Evolutionary conservation across 108 stramenopile species (phyloP).

Genomic region (Cyclotella kingstonii): DNA sequence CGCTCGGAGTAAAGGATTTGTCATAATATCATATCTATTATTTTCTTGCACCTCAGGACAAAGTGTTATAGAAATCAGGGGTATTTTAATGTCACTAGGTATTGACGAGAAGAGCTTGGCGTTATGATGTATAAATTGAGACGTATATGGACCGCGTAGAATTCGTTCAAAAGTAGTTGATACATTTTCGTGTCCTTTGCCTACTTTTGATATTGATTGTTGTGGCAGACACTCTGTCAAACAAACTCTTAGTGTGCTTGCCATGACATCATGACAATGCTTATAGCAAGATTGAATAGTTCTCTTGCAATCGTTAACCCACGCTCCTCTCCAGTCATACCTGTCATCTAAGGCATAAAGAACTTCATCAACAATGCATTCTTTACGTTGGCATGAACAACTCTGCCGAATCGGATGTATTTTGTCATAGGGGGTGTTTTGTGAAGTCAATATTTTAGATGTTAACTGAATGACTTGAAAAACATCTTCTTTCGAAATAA

Average conservation of each 20-base stretch:
- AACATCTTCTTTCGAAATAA: too few relatives aligned
- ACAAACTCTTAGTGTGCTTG: slow-evolving; percentile 1
- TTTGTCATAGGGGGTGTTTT: neutral
- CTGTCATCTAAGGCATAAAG: neutral
- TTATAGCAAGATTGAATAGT: neutral
- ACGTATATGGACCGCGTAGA: neutral
- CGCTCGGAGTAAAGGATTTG: slow-evolving; percentile 23
- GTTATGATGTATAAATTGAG: neutral
- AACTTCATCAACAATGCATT: neutral
- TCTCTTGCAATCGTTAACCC: neutral
- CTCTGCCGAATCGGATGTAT: neutral
- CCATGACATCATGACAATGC: neutral
- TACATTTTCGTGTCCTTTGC: neutral
- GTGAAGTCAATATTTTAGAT: neutral
- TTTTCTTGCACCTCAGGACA: slow-evolving; percentile 1
- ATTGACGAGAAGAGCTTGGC: neutral
- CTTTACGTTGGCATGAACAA: neutral
- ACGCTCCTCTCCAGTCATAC: neutral
- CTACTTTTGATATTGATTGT: neutral
- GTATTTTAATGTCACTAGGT: neutral
- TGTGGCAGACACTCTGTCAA: neutral
- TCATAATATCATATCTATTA: neutral
- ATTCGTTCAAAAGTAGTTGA: neutral
- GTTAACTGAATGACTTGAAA: too few relatives aligned
- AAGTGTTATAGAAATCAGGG: slow-evolving; percentile 28